phyloP scores from a whole-genome alignment of 2,329 filamentous ascomycete genomes.

The Aspergillus sp. region DNA sequence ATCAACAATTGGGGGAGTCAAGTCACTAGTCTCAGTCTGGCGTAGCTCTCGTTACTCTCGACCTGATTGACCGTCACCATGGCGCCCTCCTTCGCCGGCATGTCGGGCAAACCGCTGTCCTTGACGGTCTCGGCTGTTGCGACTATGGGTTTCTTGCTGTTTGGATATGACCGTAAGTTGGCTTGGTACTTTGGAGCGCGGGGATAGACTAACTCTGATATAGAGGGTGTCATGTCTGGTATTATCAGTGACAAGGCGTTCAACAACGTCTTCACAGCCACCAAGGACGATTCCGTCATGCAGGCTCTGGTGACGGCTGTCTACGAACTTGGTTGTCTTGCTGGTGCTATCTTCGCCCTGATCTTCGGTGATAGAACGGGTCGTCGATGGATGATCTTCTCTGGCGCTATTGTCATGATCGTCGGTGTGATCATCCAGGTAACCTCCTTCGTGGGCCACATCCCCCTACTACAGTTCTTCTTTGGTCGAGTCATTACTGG shows the following conservation, averaged over 20 bases:
- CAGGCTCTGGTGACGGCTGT: conserved; percentile 35
- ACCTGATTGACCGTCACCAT: conserved; percentile 32
- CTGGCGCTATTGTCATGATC: conserved; percentile 55
- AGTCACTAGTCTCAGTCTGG: neutral
- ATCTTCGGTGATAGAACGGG: conserved; percentile 38
- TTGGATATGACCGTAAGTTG: conserved; percentile 55
- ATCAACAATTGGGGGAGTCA: neutral
- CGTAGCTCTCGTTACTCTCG: neutral
- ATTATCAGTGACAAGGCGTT: conserved; percentile 37
- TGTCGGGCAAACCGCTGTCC: conserved; percentile 58
- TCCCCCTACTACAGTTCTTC: conserved; percentile 52
- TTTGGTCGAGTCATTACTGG: conserved; percentile 54
- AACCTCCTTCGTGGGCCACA: conserved; percentile 29
- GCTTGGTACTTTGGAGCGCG: neutral
- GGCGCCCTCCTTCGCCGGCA: conserved; percentile 58
- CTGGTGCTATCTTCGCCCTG: conserved; percentile 38
- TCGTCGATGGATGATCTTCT: conserved; percentile 52
- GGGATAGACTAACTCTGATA: neutral
- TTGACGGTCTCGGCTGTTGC: conserved; percentile 62
- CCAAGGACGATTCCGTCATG: conserved; percentile 40
- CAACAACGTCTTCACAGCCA: conserved; percentile 35
- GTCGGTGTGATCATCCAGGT: conserved; percentile 42
- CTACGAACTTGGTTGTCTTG: conserved; percentile 37
- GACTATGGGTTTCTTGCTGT: conserved; percentile 63
- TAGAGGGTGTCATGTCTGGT: conserved; percentile 42